These are phyloP conservation scores for Mikania micrantha DNA, from an alignment of 129 eudicot species.

Conservation along the genomic window DNA sequence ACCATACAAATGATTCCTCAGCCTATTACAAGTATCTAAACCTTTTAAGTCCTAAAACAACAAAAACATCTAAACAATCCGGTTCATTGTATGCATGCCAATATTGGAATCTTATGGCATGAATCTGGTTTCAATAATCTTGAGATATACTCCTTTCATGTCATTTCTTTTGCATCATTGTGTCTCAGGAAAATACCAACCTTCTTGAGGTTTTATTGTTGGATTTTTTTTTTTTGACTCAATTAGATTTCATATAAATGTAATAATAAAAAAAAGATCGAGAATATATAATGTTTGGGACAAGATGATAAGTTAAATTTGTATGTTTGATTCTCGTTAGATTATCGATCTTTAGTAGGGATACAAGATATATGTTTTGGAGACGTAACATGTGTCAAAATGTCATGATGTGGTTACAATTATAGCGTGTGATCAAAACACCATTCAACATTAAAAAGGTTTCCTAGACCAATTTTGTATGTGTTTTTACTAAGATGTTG, in stretches of 20 bases:
- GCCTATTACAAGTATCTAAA: background rate
- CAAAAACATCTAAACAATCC: slow-evolving; percentile 13
- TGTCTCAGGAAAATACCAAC: background rate
- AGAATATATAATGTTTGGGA: background rate
- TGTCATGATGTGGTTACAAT: background rate
- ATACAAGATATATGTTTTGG: background rate
- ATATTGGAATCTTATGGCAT: slow-evolving; percentile 7
- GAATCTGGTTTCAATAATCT: slow-evolving; percentile 16
- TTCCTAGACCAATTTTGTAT: too few species aligned
- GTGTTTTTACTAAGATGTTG: too few species aligned
- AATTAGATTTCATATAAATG: background rate
- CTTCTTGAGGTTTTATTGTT: background rate
- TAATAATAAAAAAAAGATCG: background rate
- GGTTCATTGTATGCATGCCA: slow-evolving; percentile 11
- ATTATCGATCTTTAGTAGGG: background rate
- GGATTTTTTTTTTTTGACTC: background rate
- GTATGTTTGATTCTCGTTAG: background rate
- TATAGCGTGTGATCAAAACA: background rate
- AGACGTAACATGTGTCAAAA: background rate
- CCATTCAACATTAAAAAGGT: too few species aligned
- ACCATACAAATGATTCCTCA: background rate
- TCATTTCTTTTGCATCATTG: slow-evolving; percentile 14
- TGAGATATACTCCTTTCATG: slow-evolving; percentile 27
- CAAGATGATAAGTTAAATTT: background rate
- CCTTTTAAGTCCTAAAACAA: slow-evolving; percentile 2